These are phyloP conservation scores for Dendrobium officinale DNA, from an alignment of 106 monocot genomes.

Conservation along the genomic window DNA sequence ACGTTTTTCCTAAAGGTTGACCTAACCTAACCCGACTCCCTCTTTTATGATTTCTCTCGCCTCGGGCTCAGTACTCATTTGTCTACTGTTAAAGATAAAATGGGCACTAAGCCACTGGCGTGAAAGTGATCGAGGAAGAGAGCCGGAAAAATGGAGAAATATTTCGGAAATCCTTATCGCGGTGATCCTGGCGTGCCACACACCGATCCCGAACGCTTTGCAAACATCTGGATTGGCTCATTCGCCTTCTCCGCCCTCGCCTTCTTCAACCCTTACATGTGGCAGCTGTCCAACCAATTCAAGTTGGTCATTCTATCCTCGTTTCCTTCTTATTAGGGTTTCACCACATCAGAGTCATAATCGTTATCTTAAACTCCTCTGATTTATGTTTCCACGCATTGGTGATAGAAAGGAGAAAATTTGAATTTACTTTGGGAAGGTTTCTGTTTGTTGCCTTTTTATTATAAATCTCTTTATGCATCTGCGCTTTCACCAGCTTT, in stretches of 20 bases:
- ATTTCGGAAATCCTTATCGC: conserved; percentile 51
- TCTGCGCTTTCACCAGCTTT: too few species aligned
- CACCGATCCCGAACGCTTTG: conserved; percentile 45
- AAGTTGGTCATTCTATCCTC: conserved; percentile 25
- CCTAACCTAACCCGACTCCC: too few species aligned
- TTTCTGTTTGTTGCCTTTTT: neutral
- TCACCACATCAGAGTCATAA: neutral
- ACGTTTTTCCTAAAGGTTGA: too few species aligned
- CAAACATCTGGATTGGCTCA: conserved; percentile 61
- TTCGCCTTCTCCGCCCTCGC: conserved; percentile 54
- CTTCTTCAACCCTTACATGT: conserved; percentile 55
- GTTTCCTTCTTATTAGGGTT: neutral
- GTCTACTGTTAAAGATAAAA: neutral
- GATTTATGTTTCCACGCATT: neutral
- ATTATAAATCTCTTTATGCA: neutral
- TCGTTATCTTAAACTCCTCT: neutral
- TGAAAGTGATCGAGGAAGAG: neutral
- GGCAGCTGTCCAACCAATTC: conserved; percentile 62
- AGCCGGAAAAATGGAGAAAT: conserved; percentile 37
- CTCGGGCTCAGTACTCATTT: too few species aligned
- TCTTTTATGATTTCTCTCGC: too few species aligned
- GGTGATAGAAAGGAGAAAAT: neutral
- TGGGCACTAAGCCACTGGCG: neutral
- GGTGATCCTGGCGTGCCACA: conserved; percentile 74
- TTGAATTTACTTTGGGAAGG: neutral